These are phyloP conservation scores for Phytophthora fragariaefolia DNA, from an alignment of 352 stramenopile genomes.

Conservation along the genomic window DNA sequence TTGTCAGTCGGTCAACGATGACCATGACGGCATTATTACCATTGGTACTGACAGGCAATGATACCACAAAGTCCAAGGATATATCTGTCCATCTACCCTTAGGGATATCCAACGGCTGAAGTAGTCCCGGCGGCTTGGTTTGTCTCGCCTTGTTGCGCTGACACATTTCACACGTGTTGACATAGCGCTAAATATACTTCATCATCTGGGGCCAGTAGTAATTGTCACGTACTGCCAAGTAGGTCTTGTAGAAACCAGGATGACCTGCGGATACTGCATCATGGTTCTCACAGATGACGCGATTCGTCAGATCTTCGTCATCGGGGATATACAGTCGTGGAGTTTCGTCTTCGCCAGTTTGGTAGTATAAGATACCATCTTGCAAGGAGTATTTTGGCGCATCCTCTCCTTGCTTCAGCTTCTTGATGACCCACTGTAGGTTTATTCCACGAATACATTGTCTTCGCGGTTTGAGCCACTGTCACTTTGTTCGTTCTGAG, in stretches of 20 bases:
- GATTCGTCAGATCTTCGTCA: constrained; percentile 23
- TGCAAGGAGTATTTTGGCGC: constrained; percentile 5
- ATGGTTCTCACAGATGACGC: constrained; percentile 28
- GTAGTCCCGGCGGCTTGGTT: no score
- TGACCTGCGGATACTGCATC: not conserved
- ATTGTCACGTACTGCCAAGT: not conserved
- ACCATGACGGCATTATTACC: no score
- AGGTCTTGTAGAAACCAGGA: constrained; percentile 13
- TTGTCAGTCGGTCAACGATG: no score
- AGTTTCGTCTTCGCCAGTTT: constrained; percentile 9
- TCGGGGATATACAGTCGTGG: constrained; percentile 9
- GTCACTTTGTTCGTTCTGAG: not conserved
- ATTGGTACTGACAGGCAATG: no score
- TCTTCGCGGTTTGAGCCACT: not conserved
- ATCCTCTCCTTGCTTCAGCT: not conserved
- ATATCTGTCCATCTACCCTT: not conserved
- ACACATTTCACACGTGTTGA: no score
- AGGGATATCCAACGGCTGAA: no score
- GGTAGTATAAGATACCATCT: constrained; percentile 8
- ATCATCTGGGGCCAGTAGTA: no score
- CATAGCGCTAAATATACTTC: no score
- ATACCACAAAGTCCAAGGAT: no score
- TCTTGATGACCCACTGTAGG: constrained; percentile 7
- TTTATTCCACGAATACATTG: not conserved
- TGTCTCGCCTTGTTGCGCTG: no score